phyloP scores from a whole-genome alignment of 1,139 yeast genomes.

The Pichia sp. region DNA sequence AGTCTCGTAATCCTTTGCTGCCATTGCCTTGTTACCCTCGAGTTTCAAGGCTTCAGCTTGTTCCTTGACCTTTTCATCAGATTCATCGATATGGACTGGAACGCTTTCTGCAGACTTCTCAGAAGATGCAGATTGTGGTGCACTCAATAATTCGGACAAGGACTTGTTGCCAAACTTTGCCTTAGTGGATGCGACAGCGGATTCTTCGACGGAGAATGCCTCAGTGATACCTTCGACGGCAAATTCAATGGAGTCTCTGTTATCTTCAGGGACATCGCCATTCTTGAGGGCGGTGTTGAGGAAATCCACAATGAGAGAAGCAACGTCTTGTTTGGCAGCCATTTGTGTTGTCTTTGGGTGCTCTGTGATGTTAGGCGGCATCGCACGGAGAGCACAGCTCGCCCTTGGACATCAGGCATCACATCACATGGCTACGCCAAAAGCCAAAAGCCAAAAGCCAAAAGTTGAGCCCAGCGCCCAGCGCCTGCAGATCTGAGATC shows the following conservation, averaged over 20 bases:
- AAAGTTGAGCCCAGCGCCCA: no score
- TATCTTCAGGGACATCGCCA: slow-evolving; percentile 69
- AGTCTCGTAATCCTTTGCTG: slow-evolving; percentile 57
- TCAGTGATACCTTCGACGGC: slow-evolving; percentile 91
- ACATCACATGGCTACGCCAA: no score
- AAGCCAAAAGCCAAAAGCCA: no score
- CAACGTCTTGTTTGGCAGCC: slow-evolving; percentile 53
- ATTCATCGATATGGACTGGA: slow-evolving; percentile 36
- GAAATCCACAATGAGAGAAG: slow-evolving; percentile 68
- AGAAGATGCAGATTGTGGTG: slow-evolving; percentile 9
- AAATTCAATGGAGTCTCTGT: slow-evolving; percentile 86
- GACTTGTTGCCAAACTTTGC: slow-evolving; percentile 42
- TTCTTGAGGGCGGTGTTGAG: slow-evolving; percentile 53
- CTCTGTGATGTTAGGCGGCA: no score
- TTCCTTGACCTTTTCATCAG: slow-evolving; percentile 48
- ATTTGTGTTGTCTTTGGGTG: no score
- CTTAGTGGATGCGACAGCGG: slow-evolving; percentile 32
- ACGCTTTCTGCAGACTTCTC: slow-evolving; percentile 24
- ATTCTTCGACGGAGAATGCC: slow-evolving; percentile 66
- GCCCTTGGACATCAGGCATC: no score
- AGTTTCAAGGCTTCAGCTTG: slow-evolving; percentile 79
- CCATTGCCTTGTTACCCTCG: slow-evolving; percentile 90
- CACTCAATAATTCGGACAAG: slow-evolving; percentile 38
- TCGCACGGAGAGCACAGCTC: no score
- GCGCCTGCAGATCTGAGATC: no score